Conservation (phyloP, 805 yeast genomes). For the Ogataea naganishii region DNA sequence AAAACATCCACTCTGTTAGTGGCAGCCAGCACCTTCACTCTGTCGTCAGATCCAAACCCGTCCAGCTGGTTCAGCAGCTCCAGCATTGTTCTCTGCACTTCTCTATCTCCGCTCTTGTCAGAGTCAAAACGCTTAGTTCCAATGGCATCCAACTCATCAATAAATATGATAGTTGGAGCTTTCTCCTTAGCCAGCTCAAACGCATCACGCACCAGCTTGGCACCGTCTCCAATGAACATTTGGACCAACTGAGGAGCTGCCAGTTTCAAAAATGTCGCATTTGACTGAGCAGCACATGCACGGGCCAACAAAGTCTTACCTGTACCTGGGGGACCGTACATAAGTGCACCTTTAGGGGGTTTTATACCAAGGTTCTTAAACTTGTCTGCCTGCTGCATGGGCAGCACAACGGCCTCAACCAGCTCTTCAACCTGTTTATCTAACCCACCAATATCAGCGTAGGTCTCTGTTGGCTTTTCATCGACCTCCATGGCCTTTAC, state of each 20-base stretch:
- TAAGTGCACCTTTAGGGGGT: slow-evolving; percentile 96
- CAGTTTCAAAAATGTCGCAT: slow-evolving; percentile 90
- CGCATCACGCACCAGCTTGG: slow-evolving; percentile 94
- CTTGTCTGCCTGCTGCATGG: slow-evolving; percentile 97
- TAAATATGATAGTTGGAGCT: slow-evolving; percentile 96
- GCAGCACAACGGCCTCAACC: slow-evolving; percentile 96
- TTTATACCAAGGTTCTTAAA: slow-evolving; percentile 90
- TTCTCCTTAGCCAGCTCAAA: slow-evolving; percentile 96
- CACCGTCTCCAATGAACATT: slow-evolving; percentile 99
- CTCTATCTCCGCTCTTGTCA: slow-evolving; percentile 95
- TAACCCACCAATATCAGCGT: slow-evolving; percentile 95
- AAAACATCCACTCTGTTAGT: slow-evolving; percentile 96
- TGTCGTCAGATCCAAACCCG: slow-evolving; percentile 95
- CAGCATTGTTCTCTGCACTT: slow-evolving; percentile 98
- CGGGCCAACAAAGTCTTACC: slow-evolving; percentile 96
- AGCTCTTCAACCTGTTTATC: slow-evolving; percentile 97
- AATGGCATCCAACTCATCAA: slow-evolving; percentile 97
- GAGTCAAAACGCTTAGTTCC: slow-evolving; percentile 98
- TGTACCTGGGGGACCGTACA: slow-evolving; percentile 99
- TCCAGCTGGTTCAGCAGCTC: slow-evolving; percentile 94
- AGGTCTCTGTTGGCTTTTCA: slow-evolving; percentile 96
- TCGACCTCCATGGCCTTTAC: slow-evolving; percentile 99
- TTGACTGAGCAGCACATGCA: slow-evolving; percentile 98
- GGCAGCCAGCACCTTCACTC: slow-evolving; percentile 96
- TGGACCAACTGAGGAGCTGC: slow-evolving; percentile 99